Conservation (phyloP, 495 filamentous ascomycete genomes). For the Podospora conica region DNA sequence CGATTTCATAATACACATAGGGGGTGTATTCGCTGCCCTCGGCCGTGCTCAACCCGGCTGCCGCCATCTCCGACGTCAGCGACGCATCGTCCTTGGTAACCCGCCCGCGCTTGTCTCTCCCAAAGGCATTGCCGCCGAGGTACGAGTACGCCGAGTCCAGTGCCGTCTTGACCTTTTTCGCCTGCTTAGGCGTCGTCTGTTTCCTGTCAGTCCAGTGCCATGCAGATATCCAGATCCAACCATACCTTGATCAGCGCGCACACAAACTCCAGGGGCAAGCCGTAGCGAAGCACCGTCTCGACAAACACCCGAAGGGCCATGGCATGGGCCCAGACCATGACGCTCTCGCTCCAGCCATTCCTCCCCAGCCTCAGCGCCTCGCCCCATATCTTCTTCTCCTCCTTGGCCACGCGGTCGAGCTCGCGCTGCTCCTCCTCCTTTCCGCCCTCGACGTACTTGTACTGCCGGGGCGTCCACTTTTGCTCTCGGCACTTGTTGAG, state of each 20-base stretch:
- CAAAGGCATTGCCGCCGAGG: conserved; percentile 90
- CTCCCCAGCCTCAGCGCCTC: conserved; percentile 81
- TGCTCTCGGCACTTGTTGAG: conserved; percentile 81
- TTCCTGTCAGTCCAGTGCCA: conserved; percentile 16
- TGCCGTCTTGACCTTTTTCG: conserved; percentile 70
- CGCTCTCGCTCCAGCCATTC: conserved; percentile 86
- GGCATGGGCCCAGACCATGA: conserved; percentile 93
- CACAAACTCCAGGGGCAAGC: conserved; percentile 81
- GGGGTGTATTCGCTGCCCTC: conserved; percentile 83
- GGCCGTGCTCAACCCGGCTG: conserved; percentile 51
- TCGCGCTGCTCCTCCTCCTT: conserved; percentile 82
- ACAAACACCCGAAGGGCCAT: conserved; percentile 90
- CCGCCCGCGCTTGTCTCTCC: conserved; percentile 86
- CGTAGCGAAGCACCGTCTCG: conserved; percentile 92
- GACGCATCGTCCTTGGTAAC: conserved; percentile 79
- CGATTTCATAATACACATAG: conserved; percentile 96
- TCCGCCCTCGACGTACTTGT: conserved; percentile 84
- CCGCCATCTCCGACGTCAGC: conserved; percentile 71
- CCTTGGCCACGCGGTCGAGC: conserved; percentile 66
- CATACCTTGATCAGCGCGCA: conserved; percentile 77
- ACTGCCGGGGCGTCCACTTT: conserved; percentile 91
- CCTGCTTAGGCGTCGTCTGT: conserved; percentile 74
- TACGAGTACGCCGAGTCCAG: conserved; percentile 88
- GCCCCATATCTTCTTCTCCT: conserved; percentile 82
- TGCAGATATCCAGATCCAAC: background rate